Conservation (phyloP, 169 alveolate species). For the Theileria parva region DNA sequence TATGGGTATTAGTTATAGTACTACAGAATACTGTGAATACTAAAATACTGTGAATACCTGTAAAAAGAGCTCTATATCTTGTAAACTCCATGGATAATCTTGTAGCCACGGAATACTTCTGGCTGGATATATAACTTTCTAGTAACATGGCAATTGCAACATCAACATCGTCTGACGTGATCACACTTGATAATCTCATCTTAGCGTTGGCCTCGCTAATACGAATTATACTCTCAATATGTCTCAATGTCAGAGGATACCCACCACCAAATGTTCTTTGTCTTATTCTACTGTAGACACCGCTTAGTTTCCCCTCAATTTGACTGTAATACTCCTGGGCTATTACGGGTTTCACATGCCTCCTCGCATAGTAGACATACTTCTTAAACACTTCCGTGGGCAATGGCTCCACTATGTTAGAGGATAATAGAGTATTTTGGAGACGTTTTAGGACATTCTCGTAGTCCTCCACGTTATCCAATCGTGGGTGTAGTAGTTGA, state of each 20-base stretch:
- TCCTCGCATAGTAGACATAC: constrained; percentile 95
- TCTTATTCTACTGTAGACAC: constrained; percentile 92
- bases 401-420: constrained; percentile 83
- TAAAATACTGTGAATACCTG: too few species aligned
- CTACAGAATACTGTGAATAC: too few species aligned
- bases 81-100: constrained; percentile 82
- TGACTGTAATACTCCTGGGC: constrained; percentile 76
- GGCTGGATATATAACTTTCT: constrained; percentile 93
- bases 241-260: constrained; percentile 94
- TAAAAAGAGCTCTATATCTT: constrained; percentile 80
- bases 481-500: constrained; percentile 91
- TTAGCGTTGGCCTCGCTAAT: constrained; percentile 95
- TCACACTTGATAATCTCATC: constrained; percentile 94
- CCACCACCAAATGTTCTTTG: constrained; percentile 94
- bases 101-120: constrained; percentile 92
- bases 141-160: constrained; percentile 95
- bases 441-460: constrained; percentile 72
- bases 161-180: constrained; percentile 93
- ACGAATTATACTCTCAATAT: constrained; percentile 93
- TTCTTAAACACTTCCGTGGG: constrained; percentile 91
- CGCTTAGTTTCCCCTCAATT: constrained; percentile 74
- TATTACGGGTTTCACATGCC: constrained; percentile 82
- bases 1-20: too few species aligned
- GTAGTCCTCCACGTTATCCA: constrained; percentile 77
- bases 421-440: constrained; percentile 69